A percentile compares a stretch with the other conserved stretches of the same genome.
These are phyloP conservation scores for Taphrina populina DNA, from an alignment of 1,139 yeast species.

Conservation along the genomic window DNA sequence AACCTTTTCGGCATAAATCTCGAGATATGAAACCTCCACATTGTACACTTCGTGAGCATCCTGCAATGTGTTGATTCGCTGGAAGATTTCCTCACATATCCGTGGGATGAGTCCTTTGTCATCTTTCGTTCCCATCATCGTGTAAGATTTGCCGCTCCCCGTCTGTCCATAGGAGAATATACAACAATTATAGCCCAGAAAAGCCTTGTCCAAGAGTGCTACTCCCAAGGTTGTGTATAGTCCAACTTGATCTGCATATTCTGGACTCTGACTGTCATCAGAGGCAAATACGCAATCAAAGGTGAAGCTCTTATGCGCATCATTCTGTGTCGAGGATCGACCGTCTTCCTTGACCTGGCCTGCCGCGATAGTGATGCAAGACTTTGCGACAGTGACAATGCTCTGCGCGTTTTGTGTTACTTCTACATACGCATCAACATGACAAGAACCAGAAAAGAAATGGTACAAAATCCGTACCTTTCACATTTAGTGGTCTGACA, in stretches of 20 bases:
- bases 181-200: slow-evolving; percentile 71
- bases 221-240: slow-evolving; percentile 59
- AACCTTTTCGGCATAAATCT: slow-evolving; percentile 70
- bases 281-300: slow-evolving; percentile 32
- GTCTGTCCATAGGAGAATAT: slow-evolving; percentile 79
- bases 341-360: too few species aligned
- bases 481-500: slow-evolving; percentile 45
- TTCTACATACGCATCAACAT: slow-evolving; percentile 41
- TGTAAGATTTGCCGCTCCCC: slow-evolving; percentile 69
- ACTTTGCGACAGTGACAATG: slow-evolving; percentile 43
- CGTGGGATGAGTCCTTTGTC: slow-evolving; percentile 64
- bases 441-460: too few species aligned
- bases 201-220: slow-evolving; percentile 60
- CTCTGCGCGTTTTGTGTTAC: slow-evolving; percentile 39
- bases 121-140: slow-evolving; percentile 63
- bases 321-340: too few species aligned
- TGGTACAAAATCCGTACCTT: slow-evolving; percentile 40
- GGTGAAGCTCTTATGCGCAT: slow-evolving; percentile 37
- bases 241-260: slow-evolving; percentile 46
- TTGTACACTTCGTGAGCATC: slow-evolving; percentile 40
- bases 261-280: background rate
- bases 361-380: too few species aligned
- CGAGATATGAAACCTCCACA: slow-evolving; percentile 45
- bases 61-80: slow-evolving; percentile 48
- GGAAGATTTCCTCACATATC: slow-evolving; percentile 57